A percentile compares a stretch with the other conserved stretches of the same genome.
Conservation (phyloP, 768 basidiomycete species). For the Russula foetens region DNA sequence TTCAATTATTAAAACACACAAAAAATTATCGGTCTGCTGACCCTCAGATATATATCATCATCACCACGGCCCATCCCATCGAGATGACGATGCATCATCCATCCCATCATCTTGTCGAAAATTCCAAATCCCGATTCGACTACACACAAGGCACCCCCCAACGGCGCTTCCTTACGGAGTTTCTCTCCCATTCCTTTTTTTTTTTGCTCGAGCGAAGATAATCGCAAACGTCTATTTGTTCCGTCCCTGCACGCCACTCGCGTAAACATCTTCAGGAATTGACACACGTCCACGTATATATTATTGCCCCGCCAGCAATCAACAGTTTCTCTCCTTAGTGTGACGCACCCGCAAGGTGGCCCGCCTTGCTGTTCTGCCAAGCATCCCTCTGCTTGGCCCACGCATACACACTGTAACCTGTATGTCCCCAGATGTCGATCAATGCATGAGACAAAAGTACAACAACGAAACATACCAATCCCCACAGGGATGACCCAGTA, state of each 20-base stretch:
- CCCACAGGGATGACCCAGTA: slow-evolving; percentile 72
- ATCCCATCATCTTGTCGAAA: slow-evolving; percentile 7
- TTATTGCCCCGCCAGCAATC: neutral
- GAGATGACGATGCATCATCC: neutral
- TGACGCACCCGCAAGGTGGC: slow-evolving; percentile 42
- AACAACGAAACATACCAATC: slow-evolving; percentile 45
- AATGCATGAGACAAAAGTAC: neutral
- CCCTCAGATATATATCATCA: slow-evolving; percentile 4
- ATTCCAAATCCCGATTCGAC: slow-evolving; percentile 15
- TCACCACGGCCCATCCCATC: neutral
- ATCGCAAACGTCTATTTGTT: no score
- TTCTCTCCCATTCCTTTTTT: neutral
- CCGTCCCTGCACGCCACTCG: no score
- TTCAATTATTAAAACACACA: neutral
- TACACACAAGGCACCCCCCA: slow-evolving; percentile 9
- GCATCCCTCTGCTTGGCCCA: slow-evolving; percentile 62
- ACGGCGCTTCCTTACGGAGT: slow-evolving; percentile 6
- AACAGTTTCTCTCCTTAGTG: slow-evolving; percentile 4
- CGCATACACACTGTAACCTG: slow-evolving; percentile 69
- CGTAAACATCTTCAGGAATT: neutral
- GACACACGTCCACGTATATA: neutral
- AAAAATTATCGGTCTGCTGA: slow-evolving; percentile 5
- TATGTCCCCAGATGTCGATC: neutral
- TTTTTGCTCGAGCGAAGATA: neutral
- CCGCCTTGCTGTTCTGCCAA: slow-evolving; percentile 68